Evolutionary conservation across 2,329 filamentous ascomycete species (phyloP), one percentile per base, ranked within the genome.

Genomic region (Clonostachys rosea): DNA sequence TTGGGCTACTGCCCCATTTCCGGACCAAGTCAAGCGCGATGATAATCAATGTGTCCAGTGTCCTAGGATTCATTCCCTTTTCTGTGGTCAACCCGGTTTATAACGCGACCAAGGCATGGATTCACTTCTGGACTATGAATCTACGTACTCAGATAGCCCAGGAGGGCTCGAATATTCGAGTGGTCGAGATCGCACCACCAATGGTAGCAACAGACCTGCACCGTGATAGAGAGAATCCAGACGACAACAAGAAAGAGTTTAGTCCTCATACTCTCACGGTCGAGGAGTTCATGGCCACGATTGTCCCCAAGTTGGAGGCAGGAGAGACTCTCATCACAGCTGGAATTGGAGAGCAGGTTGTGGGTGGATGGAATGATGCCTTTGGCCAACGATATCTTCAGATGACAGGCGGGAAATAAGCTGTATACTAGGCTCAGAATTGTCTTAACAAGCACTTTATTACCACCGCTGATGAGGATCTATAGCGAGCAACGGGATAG

Each of bases 221-320:
- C 57, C 66, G 78, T 0, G 78, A 83, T 52, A 61, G 78, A 30
- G 64, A 69, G 42, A 68, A 82, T 53, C 77, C 78, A 2, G 70
- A 81, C 51, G 75, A 81, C 50, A 81, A 81, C 47, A 83, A 80
- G 61, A 82, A 81, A 62, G 61, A 71, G 6, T 73, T 77, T n/a
- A 78, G 76, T 36, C 52, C 50, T 2, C 49, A 46, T 10, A 48
- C 57, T 0, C 52, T 83, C 57, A 68, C 60, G 1, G 58, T 81
- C 5, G 71, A 76, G 1, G 78, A 82, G 59, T 83, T 81, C 50
- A 75, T 79, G 62, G 60, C 68, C 6, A 70, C 75, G 45, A 61
- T 79, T 2, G 52, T 60, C 1, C 54, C 56, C 42, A 72, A 70
- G 50, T 65, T 74, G 61, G 70, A 75, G 56, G 59, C 57, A 2